phyloP scores from a whole-genome alignment of 1,139 yeast species.

The Waltiozyma solani region DNA sequence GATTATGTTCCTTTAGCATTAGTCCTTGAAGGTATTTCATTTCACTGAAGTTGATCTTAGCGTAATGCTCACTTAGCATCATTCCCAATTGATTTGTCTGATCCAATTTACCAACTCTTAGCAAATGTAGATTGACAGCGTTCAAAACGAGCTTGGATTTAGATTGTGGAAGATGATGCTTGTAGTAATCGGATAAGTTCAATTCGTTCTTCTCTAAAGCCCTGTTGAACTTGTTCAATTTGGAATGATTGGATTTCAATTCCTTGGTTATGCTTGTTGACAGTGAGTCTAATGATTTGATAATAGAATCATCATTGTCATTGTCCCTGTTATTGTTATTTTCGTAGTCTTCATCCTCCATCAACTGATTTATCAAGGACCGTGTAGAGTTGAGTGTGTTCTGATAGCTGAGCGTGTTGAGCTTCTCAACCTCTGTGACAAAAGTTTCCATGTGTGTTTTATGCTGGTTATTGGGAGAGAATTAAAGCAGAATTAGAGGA shows the following conservation, averaged over 20 bases:
- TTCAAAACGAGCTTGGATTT: conserved; percentile 16
- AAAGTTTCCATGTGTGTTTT: neutral
- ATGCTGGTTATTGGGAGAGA: no score
- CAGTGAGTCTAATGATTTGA: neutral
- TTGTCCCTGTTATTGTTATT: neutral
- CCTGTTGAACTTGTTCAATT: conserved; percentile 24
- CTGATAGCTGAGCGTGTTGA: neutral
- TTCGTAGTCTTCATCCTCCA: no score
- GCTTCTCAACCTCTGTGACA: neutral
- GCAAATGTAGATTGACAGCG: conserved; percentile 24
- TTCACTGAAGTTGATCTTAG: conserved; percentile 1
- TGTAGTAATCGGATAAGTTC: conserved; percentile 27
- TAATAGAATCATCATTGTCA: no score
- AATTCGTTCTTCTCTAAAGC: conserved; percentile 25
- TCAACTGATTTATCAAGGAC: neutral
- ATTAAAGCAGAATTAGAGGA: no score
- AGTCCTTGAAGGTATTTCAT: conserved; percentile 13
- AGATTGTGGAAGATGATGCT: conserved; percentile 23
- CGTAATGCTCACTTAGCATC: neutral
- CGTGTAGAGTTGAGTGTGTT: neutral
- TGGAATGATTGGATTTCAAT: conserved; percentile 19
- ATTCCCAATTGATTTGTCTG: neutral
- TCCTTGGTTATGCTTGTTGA: conserved; percentile 8
- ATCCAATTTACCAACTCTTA: conserved; percentile 25
- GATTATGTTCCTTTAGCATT: conserved; percentile 11